Base-by-base conservation (phyloP, 2,329 filamentous ascomycete genomes). In the Colletotrichum sp. region DNA sequence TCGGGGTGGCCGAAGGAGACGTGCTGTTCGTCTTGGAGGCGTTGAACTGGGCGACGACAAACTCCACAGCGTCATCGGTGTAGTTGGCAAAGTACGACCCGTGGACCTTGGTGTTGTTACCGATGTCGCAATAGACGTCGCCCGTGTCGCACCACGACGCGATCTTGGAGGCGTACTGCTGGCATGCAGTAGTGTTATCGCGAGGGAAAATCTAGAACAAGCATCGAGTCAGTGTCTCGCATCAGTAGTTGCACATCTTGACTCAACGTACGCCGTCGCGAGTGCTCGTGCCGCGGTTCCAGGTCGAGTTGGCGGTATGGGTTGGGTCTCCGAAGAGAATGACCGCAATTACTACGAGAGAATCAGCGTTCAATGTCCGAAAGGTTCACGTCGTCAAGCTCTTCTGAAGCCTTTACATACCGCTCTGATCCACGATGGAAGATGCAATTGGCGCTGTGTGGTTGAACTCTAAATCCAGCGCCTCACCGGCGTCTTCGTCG, bases 251-350 rank as follows among this genome's bases (percentile, higher is more conserved):
- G 7, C 9, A 28, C 25, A 18, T 16, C 22, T 27, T 32, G 32
- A n/a, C 25, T n/a, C 58, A 3, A 81, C 85, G 74, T 80, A 87
- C 86, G 27, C 86, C 86, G 66, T 86, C 75, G 2, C 76, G 80
- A 7, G 80, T 81, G 78, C 84, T 85, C 25, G 83, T 85, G 73
- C 86, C 86, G 32, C 74, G 78, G 78, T 83, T 80, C 80, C 84
- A 87, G 60, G 82, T 79, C 28, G 80, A 70, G 69, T 83, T 82
- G 79, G 80, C 79, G 76, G 82, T 79, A 79, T 86, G 84, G 73
- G 83, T 84, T 25, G 86, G 86, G 79, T 87, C 86, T 62, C 86
- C 86, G 66, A 86, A 86, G 67, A 86, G 76, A 60, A 85, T 78
- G 74, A 86, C 80, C 30, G 85, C 85, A 70, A 86, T 83, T 52